Percentiles rank a stretch among this genome's conserved stretches.
Conservation (phyloP, 495 filamentous ascomycete genomes). For the Xylaria longipes region DNA sequence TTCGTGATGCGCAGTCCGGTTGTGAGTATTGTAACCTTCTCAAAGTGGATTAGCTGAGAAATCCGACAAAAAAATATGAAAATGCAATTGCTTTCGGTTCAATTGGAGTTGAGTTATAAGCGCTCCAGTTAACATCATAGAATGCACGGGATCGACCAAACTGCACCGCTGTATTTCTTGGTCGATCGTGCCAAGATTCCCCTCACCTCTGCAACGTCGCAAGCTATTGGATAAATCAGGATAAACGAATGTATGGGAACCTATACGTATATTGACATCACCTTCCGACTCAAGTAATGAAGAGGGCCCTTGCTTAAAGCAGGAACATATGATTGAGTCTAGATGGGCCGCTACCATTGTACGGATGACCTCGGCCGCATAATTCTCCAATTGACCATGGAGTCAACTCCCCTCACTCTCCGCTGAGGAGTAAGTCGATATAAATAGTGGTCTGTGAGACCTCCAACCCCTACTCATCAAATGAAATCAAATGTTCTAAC, state of each 20-base stretch:
- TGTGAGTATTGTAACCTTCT: not conserved
- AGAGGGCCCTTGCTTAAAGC: not conserved
- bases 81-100: not conserved
- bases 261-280: not conserved
- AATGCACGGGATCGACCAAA: not conserved
- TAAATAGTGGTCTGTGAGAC: not conserved
- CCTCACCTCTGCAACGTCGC: constrained; percentile 9
- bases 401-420: constrained; percentile 8
- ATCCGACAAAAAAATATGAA: not conserved
- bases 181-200: constrained; percentile 21
- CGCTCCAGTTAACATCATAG: constrained; percentile 14
- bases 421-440: constrained; percentile 7
- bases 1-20: not conserved
- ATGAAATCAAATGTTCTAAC: not conserved
- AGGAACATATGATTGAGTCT: not conserved
- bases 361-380: constrained; percentile 7
- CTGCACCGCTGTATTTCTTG: not conserved
- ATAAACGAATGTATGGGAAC: constrained; percentile 11
- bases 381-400: not conserved
- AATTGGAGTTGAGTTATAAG: not conserved
- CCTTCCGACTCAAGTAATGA: constrained; percentile 1
- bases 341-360: not conserved
- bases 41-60: not conserved
- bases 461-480: not conserved
- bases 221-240: constrained; percentile 22